These are phyloP conservation scores for Ophiostoma ips DNA, from an alignment of 2,329 filamentous ascomycete species.

Conservation along the genomic window DNA sequence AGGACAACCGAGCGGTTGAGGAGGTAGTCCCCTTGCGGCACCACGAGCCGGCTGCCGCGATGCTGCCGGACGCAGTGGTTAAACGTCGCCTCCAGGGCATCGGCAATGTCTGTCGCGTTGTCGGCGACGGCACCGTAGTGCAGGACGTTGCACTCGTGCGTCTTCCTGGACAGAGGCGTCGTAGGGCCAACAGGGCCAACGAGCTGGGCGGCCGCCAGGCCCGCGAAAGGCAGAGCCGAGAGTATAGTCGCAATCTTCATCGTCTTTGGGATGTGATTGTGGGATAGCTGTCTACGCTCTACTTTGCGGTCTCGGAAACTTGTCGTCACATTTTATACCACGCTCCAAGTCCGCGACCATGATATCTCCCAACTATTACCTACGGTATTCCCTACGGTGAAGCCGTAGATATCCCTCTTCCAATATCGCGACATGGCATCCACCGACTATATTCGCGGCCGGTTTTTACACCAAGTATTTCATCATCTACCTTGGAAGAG, in stretches of 20 bases:
- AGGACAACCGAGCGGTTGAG: constrained; percentile 16
- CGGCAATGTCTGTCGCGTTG: background rate
- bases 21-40: background rate
- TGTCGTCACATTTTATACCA: no score
- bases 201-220: background rate
- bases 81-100: background rate
- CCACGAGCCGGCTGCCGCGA: background rate
- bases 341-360: no score
- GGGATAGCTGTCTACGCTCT: no score
- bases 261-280: background rate
- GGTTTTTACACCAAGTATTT: background rate
- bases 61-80: background rate
- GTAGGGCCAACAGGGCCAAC: background rate
- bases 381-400: no score
- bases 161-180: background rate
- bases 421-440: background rate
- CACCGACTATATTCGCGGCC: background rate
- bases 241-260: background rate
- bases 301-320: no score
- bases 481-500: background rate
- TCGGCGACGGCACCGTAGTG: background rate
- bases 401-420: no score
- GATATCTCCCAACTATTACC: no score
- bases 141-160: background rate
- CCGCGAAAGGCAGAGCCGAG: background rate